A percentile compares a stretch with the other conserved stretches of the same genome.
phyloP scores from a whole-genome alignment of 441 rosid species.

The Euphorbia celastroides region DNA sequence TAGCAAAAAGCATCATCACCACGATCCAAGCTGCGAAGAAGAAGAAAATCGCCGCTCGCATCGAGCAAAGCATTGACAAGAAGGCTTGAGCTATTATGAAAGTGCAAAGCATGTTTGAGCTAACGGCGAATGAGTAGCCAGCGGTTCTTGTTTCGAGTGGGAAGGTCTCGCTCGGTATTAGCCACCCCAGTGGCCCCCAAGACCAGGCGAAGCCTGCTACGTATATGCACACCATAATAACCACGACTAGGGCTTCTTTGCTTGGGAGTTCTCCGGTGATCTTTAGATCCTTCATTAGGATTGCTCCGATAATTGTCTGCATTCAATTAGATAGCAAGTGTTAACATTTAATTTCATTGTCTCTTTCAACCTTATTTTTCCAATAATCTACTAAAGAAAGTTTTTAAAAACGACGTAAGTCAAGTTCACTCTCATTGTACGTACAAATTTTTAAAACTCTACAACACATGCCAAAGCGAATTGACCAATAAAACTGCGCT shows the following conservation, averaged over 20 bases:
- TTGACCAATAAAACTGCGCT: too few relatives aligned
- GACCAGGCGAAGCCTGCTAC: slow-evolving; percentile 68
- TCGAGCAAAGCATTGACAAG: slow-evolving; percentile 55
- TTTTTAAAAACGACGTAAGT: too few relatives aligned
- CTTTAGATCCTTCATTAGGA: slow-evolving; percentile 19
- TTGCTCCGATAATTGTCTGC: slow-evolving; percentile 30
- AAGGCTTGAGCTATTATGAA: slow-evolving; percentile 64
- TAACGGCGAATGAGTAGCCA: slow-evolving; percentile 51
- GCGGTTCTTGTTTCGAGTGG: slow-evolving; percentile 42
- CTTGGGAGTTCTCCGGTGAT: slow-evolving; percentile 26
- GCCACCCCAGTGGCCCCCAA: slow-evolving; percentile 36
- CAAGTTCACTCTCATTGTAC: too few relatives aligned
- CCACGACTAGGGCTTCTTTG: slow-evolving; percentile 29
- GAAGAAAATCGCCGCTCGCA: slow-evolving; percentile 51
- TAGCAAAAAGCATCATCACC: slow-evolving; percentile 45
- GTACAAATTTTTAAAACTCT: too few relatives aligned
- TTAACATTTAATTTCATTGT: too few relatives aligned
- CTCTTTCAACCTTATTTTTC: too few relatives aligned
- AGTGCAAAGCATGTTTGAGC: slow-evolving; percentile 70
- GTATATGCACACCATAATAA: slow-evolving; percentile 42
- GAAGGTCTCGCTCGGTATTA: too few relatives aligned
- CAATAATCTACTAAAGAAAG: too few relatives aligned
- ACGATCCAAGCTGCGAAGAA: slow-evolving; percentile 63
- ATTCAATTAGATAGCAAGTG: too few relatives aligned
- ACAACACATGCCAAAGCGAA: too few relatives aligned